phyloP scores from a whole-genome alignment of 106 monocot species.

The Phalaenopsis aphrodite region DNA sequence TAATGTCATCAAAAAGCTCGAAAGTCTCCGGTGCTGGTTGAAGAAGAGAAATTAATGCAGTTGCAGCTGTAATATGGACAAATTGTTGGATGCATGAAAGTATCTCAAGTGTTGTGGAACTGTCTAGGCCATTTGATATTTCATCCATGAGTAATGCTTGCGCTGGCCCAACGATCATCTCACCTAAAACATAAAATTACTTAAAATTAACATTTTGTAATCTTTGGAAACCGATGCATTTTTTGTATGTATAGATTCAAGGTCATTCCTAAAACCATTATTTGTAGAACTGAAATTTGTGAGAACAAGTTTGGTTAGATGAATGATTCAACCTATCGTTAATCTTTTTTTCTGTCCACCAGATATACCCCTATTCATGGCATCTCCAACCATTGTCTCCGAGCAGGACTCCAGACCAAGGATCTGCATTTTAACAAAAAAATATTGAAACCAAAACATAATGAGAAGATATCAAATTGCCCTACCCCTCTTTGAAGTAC shows the following conservation, averaged over 20 bases:
- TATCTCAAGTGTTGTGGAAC: conserved; percentile 17
- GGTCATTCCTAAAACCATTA: too few species aligned
- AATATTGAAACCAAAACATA: neutral
- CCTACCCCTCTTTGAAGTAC: too few species aligned
- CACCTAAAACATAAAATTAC: conserved; percentile 6
- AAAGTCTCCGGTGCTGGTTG: conserved; percentile 20
- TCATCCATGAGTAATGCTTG: conserved; percentile 18
- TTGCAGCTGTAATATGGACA: conserved; percentile 17
- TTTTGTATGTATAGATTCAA: too few species aligned
- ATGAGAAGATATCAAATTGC: neutral
- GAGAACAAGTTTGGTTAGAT: neutral
- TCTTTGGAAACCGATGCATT: too few species aligned
- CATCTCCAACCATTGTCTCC: conserved; percentile 14
- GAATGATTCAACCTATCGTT: conserved; percentile 9
- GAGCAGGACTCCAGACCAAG: conserved; percentile 12
- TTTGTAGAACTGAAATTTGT: too few species aligned
- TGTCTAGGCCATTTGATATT: conserved; percentile 19
- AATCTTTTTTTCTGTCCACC: conserved; percentile 19
- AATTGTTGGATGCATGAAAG: conserved; percentile 14
- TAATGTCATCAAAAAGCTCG: conserved; percentile 20
- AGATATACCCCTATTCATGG: conserved; percentile 16
- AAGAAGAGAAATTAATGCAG: conserved; percentile 15
- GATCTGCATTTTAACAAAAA: neutral
- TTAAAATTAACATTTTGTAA: too few species aligned
- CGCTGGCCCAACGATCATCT: conserved; percentile 17